Percentiles rank a stretch among this genome's conserved stretches.
These are phyloP conservation scores for Russula ochroleuca DNA, from an alignment of 768 basidiomycete genomes.

Conservation along the genomic window DNA sequence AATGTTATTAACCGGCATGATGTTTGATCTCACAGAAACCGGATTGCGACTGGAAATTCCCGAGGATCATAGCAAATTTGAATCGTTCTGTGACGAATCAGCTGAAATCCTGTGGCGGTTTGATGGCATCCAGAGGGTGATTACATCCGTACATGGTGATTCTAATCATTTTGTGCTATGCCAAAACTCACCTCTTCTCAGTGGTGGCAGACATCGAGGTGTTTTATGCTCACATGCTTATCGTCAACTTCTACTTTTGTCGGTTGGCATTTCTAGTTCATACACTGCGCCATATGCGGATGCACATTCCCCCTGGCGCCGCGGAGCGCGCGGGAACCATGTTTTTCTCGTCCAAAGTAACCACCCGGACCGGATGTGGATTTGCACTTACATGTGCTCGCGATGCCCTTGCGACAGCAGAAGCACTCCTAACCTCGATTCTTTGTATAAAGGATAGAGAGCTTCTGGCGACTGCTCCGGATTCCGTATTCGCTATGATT, in stretches of 20 bases:
- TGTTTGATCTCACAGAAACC: slow-evolving; percentile 22
- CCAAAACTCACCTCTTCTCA: slow-evolving; percentile 32
- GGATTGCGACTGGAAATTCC: slow-evolving; percentile 20
- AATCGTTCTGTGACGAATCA: slow-evolving; percentile 21
- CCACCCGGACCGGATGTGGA: slow-evolving; percentile 24
- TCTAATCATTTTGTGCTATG: not conserved
- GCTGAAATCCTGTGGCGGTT: slow-evolving; percentile 24
- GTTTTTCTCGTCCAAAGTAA: slow-evolving; percentile 15
- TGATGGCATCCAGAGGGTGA: slow-evolving; percentile 26
- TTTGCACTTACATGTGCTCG: slow-evolving; percentile 38
- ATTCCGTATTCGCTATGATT: slow-evolving; percentile 41
- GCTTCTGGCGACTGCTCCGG: slow-evolving; percentile 42
- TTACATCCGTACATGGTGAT: slow-evolving; percentile 17
- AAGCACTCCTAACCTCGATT: slow-evolving; percentile 37
- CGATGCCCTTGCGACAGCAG: slow-evolving; percentile 38
- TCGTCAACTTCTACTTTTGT: slow-evolving; percentile 41
- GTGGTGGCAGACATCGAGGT: slow-evolving; percentile 42
- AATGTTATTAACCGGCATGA: slow-evolving; percentile 17
- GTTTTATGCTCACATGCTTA: slow-evolving; percentile 42
- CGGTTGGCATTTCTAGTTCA: slow-evolving; percentile 40
- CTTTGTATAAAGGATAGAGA: slow-evolving; percentile 36
- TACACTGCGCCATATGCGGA: slow-evolving; percentile 33
- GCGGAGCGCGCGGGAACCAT: not conserved
- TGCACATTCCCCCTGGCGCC: slow-evolving; percentile 12
- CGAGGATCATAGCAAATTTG: slow-evolving; percentile 16